Conservation (phyloP, 1,284 basidiomycete species). For the Ustilago loliicola region DNA sequence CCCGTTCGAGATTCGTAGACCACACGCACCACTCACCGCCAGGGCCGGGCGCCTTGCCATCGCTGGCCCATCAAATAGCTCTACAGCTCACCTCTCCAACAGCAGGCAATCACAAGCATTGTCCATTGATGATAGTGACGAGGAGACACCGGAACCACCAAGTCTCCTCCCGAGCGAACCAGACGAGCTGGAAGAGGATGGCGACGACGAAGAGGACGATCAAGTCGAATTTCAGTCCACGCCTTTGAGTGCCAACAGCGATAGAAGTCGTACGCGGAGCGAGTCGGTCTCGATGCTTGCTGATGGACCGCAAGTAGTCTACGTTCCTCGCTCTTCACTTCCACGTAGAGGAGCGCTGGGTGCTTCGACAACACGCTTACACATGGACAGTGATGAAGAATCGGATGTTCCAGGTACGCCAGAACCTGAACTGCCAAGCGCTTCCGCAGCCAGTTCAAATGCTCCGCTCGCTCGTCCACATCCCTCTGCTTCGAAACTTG, state of each 20-base stretch:
- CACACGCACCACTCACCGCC: not conserved
- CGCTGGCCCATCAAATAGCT: not conserved
- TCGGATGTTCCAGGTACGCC: not conserved
- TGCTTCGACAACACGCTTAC: slow-evolving; percentile 12
- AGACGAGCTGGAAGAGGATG: slow-evolving; percentile 17
- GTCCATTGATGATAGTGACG: slow-evolving; percentile 9
- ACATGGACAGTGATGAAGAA: slow-evolving; percentile 26
- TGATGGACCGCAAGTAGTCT: slow-evolving; percentile 4
- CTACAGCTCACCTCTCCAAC: not conserved
- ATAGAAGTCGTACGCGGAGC: slow-evolving; percentile 17
- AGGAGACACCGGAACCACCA: slow-evolving; percentile 3
- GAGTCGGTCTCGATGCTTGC: not conserved
- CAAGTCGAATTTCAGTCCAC: not conserved
- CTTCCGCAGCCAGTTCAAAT: slow-evolving; percentile 12
- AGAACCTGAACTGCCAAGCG: slow-evolving; percentile 7
- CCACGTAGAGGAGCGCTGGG: slow-evolving; percentile 27
- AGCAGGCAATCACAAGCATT: slow-evolving; percentile 6
- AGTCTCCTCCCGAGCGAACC: slow-evolving; percentile 1
- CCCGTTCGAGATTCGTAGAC: not conserved
- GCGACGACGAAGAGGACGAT: slow-evolving; percentile 10
- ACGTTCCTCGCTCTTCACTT: slow-evolving; percentile 7
- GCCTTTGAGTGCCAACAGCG: not conserved
- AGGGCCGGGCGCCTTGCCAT: not conserved
- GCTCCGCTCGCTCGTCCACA: slow-evolving; percentile 14
- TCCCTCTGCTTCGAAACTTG: slow-evolving; percentile 13